phyloP scores from a whole-genome alignment of 768 basidiomycete species.

The Leccinellum albellum region DNA sequence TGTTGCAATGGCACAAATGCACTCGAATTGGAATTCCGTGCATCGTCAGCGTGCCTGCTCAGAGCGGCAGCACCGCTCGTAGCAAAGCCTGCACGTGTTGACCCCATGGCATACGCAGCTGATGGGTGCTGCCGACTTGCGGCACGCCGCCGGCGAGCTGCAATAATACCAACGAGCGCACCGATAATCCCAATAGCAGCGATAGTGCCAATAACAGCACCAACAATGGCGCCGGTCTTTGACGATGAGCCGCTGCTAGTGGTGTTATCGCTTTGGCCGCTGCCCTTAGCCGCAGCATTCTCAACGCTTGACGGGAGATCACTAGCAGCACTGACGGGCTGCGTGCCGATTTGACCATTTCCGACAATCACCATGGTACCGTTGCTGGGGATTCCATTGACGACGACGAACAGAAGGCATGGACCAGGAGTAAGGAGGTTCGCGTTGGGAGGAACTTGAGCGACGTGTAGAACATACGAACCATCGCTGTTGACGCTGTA shows the following conservation, averaged over 20 bases:
- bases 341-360: constrained; percentile 68
- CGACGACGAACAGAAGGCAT: constrained; percentile 74
- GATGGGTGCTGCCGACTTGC: constrained; percentile 30
- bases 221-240: constrained; percentile 25
- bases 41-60: constrained; percentile 19
- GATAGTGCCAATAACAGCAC: constrained; percentile 29
- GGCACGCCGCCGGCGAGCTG: constrained; percentile 50
- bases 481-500: constrained; percentile 79
- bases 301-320: constrained; percentile 38
- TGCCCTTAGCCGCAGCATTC: constrained; percentile 39
- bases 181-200: constrained; percentile 30
- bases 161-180: constrained; percentile 41
- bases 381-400: constrained; percentile 82
- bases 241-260: constrained; percentile 22
- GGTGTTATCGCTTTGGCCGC: constrained; percentile 11
- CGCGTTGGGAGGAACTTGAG: constrained; percentile 80
- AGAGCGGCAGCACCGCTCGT: constrained; percentile 21
- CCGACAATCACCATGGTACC: constrained; percentile 78
- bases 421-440: constrained; percentile 91
- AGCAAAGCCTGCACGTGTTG: constrained; percentile 28
- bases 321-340: constrained; percentile 41
- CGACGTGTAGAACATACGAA: constrained; percentile 72
- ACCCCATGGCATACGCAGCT: constrained; percentile 38
- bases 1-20: constrained; percentile 71
- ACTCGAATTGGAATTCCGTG: constrained; percentile 58